Evolutionary conservation across 208 protist genomes (phyloP), one percentile per base, ranked within the genome.

Genomic region (Acanthamoeba royreba): DNA sequence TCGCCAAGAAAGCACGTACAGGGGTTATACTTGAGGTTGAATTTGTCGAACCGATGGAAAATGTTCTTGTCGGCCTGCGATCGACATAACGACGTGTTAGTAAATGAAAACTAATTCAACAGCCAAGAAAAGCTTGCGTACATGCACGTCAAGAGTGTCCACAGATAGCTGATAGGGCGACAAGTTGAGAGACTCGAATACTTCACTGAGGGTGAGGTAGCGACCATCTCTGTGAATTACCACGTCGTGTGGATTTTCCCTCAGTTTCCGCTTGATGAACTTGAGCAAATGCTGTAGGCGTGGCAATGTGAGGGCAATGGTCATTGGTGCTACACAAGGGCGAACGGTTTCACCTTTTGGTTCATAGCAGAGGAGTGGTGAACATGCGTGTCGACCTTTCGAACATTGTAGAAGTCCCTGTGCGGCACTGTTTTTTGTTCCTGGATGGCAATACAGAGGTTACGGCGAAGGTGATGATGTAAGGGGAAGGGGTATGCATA

Each of bases 31-130:
- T 96, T 97, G 95, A 99, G 97, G 96, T 99, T 99, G 96, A 99
- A 99, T 94, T 99, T 99, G 96, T 99, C 99, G 96, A 99, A 99
- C 83, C 99, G 98, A 69, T 99, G 98, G 92, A 99, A 99, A 9
- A 99, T 97, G 72, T 72, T 91, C 4, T 98, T 97, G 93, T 98
- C 97, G 95, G 99, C 98, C 35, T 81, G 69, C 43, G 47, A 1
- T 13, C 55, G 25, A 63, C 55, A 4, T 17, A 4, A 28, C 55
- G 15, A 28, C 28, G 63, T n/a, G 2, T 63, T 19, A 63, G 55
- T 7, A 28, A 4, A 28, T 4, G 55, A 7, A 63, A 19, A 19
- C 13, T 9, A 19, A 55, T 55, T 55, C 49, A 55, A 55, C 13
- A 55, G 49, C 22, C 4, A 42, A 43, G 4, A 47, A 33, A 3